A percentile compares a stretch with the other conserved stretches of the same genome.
phyloP scores from a whole-genome alignment of 2,329 filamentous ascomycete species.

The Alternaria postmessia region DNA sequence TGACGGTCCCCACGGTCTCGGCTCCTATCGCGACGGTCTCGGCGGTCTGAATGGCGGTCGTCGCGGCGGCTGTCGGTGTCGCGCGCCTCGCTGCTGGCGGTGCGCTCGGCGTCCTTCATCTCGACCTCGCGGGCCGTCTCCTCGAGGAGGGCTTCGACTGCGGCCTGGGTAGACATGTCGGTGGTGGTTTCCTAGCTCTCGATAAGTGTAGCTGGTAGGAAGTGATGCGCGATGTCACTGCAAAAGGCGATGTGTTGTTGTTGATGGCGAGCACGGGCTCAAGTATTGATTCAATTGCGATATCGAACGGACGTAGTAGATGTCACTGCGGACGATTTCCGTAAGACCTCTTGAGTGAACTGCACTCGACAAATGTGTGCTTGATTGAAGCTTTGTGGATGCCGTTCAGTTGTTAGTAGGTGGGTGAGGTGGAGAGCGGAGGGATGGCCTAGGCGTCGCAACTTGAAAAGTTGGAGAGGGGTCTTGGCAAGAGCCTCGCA shows the following conservation, averaged over 20 bases:
- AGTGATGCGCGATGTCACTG: conserved; percentile 34
- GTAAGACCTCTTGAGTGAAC: conserved; percentile 22
- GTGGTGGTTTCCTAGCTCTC: conserved; percentile 29
- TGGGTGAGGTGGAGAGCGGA: conserved; percentile 19
- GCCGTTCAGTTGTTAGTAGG: conserved; percentile 18
- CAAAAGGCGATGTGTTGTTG: conserved; percentile 29
- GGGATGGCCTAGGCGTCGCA: conserved; percentile 4
- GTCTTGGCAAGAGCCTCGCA: conserved; percentile 11
- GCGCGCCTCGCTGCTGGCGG: conserved; percentile 29
- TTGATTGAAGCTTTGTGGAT: conserved; percentile 25
- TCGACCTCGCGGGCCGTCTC: conserved; percentile 50
- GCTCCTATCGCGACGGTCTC: conserved; percentile 41
- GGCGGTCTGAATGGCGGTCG: conserved; percentile 35
- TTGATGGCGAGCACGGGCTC: conserved; percentile 29
- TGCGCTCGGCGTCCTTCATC: conserved; percentile 24
- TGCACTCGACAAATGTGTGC: conserved; percentile 21
- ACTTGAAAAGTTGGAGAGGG: conserved; percentile 16
- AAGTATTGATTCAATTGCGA: conserved; percentile 32
- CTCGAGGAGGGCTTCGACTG: conserved; percentile 91
- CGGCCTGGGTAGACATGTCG: conserved; percentile 59
- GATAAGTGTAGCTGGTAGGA: conserved; percentile 34
- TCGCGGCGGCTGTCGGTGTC: conserved; percentile 43
- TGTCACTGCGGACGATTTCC: conserved; percentile 21
- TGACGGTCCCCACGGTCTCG: conserved; percentile 38
- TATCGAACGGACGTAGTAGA: conserved; percentile 24